These are phyloP conservation scores for Trichocomaceae sp. DNA, from an alignment of 2,329 filamentous ascomycete genomes.

Conservation along the genomic window DNA sequence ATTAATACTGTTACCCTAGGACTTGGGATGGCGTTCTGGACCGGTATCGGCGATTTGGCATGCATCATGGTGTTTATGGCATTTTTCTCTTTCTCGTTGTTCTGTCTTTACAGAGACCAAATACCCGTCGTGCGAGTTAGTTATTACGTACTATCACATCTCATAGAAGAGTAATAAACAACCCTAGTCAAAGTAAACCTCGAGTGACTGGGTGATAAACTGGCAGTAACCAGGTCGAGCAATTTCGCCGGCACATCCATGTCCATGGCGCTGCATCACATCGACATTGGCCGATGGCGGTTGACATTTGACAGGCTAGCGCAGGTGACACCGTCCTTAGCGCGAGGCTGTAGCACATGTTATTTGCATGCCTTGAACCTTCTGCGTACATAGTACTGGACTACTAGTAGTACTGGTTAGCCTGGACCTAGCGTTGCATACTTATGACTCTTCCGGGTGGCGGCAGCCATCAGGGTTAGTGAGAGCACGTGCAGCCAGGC, in stretches of 20 bases:
- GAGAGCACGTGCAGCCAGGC: conserved; percentile 3
- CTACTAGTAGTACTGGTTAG: too few relatives aligned
- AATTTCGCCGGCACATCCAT: not conserved
- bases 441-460: not conserved
- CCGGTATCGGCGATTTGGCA: not conserved
- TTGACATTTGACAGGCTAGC: too few relatives aligned
- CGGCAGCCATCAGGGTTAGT: not conserved
- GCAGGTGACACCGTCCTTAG: too few relatives aligned
- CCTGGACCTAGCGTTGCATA: too few relatives aligned
- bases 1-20: not conserved
- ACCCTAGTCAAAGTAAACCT: not conserved
- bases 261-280: too few relatives aligned
- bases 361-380: too few relatives aligned
- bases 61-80: conserved; percentile 11
- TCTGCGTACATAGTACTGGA: too few relatives aligned
- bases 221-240: not conserved
- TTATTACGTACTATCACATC: not conserved
- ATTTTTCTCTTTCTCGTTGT: not conserved
- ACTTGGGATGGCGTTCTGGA: not conserved
- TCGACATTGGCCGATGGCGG: too few relatives aligned
- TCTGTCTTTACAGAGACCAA: not conserved
- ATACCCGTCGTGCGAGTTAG: conserved; percentile 7
- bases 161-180: not conserved
- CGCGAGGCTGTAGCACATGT: too few relatives aligned
- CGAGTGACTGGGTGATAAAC: not conserved